Conservation (phyloP, 1,284 basidiomycete genomes). For the Malassezia dermatis region DNA sequence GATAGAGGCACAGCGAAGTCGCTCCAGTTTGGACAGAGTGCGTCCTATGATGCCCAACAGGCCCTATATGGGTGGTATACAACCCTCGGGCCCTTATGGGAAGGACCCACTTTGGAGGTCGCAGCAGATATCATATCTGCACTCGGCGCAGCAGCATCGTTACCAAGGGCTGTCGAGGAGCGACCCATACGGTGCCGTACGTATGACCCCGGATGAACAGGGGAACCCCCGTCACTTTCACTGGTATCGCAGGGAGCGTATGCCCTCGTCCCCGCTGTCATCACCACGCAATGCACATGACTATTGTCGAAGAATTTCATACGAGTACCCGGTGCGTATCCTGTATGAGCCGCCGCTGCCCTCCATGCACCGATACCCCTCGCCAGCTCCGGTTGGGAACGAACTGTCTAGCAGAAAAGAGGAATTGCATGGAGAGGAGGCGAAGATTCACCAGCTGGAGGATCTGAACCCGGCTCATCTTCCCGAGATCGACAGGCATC, state of each 20-base stretch:
- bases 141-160: constrained; percentile 1
- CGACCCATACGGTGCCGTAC: constrained; percentile 2
- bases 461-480: neutral
- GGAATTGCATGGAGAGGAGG: neutral
- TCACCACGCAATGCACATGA: neutral
- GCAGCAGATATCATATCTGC: constrained; percentile 9
- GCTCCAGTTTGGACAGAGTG: neutral
- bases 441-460: neutral
- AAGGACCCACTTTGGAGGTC: constrained; percentile 12
- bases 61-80: neutral
- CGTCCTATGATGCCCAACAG: neutral
- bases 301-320: neutral
- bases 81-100: neutral
- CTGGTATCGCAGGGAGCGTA: constrained; percentile 1
- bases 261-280: neutral
- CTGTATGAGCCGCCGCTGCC: neutral
- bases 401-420: neutral
- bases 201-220: constrained; percentile 1
- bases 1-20: neutral
- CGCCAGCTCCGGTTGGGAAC: neutral
- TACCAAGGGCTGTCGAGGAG: neutral
- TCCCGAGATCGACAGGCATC: neutral
- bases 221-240: constrained; percentile 3
- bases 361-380: neutral
- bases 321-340: neutral